Evolutionary conservation across 2,329 filamentous ascomycete genomes (phyloP), one percentile per base, ranked within the genome.

Genomic region (Fusarium tupiense): DNA sequence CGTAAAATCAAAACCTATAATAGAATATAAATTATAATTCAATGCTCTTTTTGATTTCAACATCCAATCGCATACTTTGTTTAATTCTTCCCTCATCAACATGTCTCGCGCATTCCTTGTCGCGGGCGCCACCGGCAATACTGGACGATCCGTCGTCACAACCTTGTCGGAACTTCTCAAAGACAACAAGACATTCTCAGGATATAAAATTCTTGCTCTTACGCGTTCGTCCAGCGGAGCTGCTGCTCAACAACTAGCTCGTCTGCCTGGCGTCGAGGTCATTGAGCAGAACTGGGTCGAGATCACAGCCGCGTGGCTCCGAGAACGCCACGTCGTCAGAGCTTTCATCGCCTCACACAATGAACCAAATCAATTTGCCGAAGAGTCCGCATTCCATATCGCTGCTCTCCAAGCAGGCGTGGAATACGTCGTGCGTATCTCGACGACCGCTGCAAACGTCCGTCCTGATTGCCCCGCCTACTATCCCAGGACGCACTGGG

Each of bases 41-140:
- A 33, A 33, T 12, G 1, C 12, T 31, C 14, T 35, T 24, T 13
- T 26, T 20, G 0, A 20, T 20, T 20, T 7, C 2, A 16, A 26
- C 1, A 6, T 14, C 9, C 19, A 5, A 33, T 1, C 2, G 0
- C 17, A 3, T 16, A 20, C 17, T 16, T 4, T 19, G 0, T 24
- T 26, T 0, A 22, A 6, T 26, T 4, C n/a, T 1, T 3, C n/a
- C 1, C 2, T 54, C 3, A 9, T 20, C 6, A 33, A 24, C 2
- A 63, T 60, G 53, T 7, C 35, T n/a, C 7, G 20, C 11, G 1
- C 5, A 12, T 41, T 61, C 2, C 61, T 64, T 8, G 37, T 64
- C 35, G 43, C 37, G 0, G 61, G 54, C 4, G 35, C 54, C 10
- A 64, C 61, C 9, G 61, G 61, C 16, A 64, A 61, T 2, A 64